These are phyloP conservation scores for Vaccinium macrocarpon DNA, from an alignment of 148 eudicot species.

Conservation along the genomic window DNA sequence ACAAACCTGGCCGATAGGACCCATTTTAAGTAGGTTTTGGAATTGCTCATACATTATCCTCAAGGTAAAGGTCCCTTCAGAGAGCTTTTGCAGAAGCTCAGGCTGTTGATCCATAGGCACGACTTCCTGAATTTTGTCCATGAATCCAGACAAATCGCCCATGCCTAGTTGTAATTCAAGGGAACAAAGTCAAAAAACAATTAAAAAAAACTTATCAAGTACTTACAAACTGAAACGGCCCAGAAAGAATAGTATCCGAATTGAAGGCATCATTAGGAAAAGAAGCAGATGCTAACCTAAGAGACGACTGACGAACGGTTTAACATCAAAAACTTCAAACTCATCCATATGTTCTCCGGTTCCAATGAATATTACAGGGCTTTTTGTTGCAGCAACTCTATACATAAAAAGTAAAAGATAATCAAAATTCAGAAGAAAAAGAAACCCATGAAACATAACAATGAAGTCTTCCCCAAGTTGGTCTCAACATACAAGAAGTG, in stretches of 20 bases:
- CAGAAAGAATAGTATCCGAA: neutral
- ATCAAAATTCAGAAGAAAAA: neutral
- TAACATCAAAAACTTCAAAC: slow-evolving; percentile 94
- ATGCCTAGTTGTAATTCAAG: slow-evolving; percentile 50
- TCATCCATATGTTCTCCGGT: slow-evolving; percentile 99
- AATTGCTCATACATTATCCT: slow-evolving; percentile 98
- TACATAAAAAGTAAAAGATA: neutral
- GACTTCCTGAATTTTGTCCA: slow-evolving; percentile 97
- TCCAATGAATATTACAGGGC: slow-evolving; percentile 97
- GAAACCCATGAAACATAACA: neutral
- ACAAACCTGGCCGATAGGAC: slow-evolving; percentile 93
- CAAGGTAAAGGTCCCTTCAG: slow-evolving; percentile 88
- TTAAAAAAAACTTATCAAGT: neutral
- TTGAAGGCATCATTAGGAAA: slow-evolving; percentile 9
- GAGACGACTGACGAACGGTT: slow-evolving; percentile 97
- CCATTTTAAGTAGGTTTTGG: slow-evolving; percentile 93
- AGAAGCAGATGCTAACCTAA: slow-evolving; percentile 49
- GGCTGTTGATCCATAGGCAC: slow-evolving; percentile 99
- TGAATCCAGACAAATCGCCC: slow-evolving; percentile 98
- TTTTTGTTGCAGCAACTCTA: slow-evolving; percentile 98
- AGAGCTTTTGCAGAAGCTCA: slow-evolving; percentile 95
- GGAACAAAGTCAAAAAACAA: neutral
- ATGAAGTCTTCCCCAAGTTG: neutral
- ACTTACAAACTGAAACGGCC: slow-evolving; percentile 2
- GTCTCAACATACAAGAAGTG: neutral